Evolutionary conservation across 345 rosid genomes (phyloP).

Genomic region (Linum lewisii): DNA sequence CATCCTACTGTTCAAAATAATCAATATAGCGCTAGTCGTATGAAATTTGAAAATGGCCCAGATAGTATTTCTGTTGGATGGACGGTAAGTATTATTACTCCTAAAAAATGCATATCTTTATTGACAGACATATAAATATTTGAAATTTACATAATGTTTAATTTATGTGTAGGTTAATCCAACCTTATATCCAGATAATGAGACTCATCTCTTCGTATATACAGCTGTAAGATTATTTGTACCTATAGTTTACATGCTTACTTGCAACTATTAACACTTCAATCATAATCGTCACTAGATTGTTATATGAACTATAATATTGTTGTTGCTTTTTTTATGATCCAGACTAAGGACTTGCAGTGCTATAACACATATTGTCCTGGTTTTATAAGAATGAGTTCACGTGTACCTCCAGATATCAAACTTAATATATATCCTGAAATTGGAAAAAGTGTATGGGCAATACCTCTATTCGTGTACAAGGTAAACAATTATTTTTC

Average conservation of each 20-base stretch:
- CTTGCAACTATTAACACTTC: too few relatives aligned
- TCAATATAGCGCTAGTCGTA: background rate
- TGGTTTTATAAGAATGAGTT: too few relatives aligned
- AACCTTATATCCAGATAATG: conserved; percentile 9
- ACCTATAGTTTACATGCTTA: too few relatives aligned
- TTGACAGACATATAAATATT: too few relatives aligned
- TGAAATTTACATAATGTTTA: too few relatives aligned
- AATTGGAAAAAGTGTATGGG: background rate
- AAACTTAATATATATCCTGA: background rate
- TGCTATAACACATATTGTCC: too few relatives aligned
- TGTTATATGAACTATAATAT: too few relatives aligned
- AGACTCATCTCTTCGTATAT: conserved; percentile 12
- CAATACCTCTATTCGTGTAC: background rate
- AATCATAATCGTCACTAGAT: too few relatives aligned
- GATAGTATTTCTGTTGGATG: background rate
- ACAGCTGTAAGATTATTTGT: conserved; percentile 7
- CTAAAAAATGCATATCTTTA: too few relatives aligned
- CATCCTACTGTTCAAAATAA: background rate
- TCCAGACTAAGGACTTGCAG: too few relatives aligned
- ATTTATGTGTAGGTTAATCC: conserved; percentile 11
- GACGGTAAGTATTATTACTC: background rate
- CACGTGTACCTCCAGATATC: too few relatives aligned
- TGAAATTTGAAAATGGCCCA: background rate
- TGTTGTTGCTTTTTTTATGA: too few relatives aligned
- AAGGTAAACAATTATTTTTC: background rate